Percentiles rank a stretch among this genome's conserved stretches.
These are phyloP conservation scores for Centaurea solstitialis DNA, from an alignment of 129 eudicot genomes.

Conservation along the genomic window DNA sequence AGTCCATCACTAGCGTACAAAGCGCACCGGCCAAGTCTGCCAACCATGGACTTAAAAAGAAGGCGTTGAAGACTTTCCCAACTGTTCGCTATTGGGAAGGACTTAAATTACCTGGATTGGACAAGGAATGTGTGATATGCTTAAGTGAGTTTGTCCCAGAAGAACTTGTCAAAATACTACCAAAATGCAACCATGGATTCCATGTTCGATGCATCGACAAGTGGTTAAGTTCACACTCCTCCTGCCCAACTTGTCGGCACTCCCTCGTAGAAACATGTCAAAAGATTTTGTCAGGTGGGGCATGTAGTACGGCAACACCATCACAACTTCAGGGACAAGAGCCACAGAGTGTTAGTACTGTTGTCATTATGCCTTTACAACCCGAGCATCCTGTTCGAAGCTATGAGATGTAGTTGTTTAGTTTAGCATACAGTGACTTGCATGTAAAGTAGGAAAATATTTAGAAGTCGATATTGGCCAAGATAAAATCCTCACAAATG, in stretches of 20 bases:
- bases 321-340: conserved; percentile 2
- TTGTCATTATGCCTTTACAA: conserved; percentile 56
- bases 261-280: conserved; percentile 67
- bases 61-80: conserved; percentile 68
- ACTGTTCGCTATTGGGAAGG: conserved; percentile 47
- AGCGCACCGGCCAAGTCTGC: conserved; percentile 28
- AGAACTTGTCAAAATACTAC: conserved; percentile 55
- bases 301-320: conserved; percentile 7
- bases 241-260: conserved; percentile 88
- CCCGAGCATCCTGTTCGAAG: conserved; percentile 47
- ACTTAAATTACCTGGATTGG: conserved; percentile 58
- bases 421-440: neutral
- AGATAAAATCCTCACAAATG: neutral
- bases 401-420: neutral
- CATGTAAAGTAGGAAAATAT: neutral
- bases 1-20: neutral
- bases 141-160: conserved; percentile 56
- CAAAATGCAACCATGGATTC: conserved; percentile 82
- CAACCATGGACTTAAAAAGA: conserved; percentile 63
- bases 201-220: conserved; percentile 74
- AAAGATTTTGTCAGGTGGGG: conserved; percentile 41
- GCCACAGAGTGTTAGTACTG: conserved; percentile 9
- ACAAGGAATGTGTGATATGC: conserved; percentile 72
- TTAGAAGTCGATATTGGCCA: neutral
- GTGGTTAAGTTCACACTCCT: conserved; percentile 75